Base-by-base conservation (phyloP, 2,329 filamentous ascomycete genomes). In the Escovopsis sp. region DNA sequence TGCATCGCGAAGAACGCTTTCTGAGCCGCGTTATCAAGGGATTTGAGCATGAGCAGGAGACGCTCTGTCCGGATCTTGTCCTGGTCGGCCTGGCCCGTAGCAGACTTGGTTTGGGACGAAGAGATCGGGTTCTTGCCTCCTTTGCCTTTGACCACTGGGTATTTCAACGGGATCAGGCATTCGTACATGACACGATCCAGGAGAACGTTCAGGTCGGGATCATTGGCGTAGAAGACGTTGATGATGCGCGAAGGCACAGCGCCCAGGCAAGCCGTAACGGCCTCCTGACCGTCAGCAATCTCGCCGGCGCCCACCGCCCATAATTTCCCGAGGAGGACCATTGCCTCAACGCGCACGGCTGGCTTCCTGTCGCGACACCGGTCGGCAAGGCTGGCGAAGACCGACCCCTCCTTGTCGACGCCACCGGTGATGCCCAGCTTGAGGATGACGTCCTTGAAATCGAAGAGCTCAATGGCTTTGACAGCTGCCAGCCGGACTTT, bases 291-390 rank as follows among this genome's bases (percentile, higher is more conserved):
- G 35, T 79, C 74, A 17, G 83, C 76, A 46, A 98, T 81, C 48
- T 94, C 87, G 14, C 85, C 83, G 14, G 79, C 75, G 11, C 84
- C 88, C 14, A 92, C 87, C n/a, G 84, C 87, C 90, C 90, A 98
- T 19, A 96, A 76, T 41, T 78, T 83, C 10, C 75, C 83, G 2
- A 96, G 63, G 8, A 92, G 66, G 34, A 76, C 79, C 72, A 94
- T 93, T 17, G 85, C 87, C 47, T 88, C 84, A 27, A 82, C 76
- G 38, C 88, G 81, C 10, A 98, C 83, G 29, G 72, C 65, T 12
- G 78, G 72, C 52, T 80, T 88, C 42, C 79, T 79, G 58, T 98
- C 92, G 46, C 87, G 85, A 44, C 84, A 85, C 43, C 90, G 75
- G 50, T 94, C 86, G 19, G 84, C 83, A 18, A 98, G 69, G 42